phyloP scores from a whole-genome alignment of 139 green algal species.

The Chlamydomonas schloesseri region DNA sequence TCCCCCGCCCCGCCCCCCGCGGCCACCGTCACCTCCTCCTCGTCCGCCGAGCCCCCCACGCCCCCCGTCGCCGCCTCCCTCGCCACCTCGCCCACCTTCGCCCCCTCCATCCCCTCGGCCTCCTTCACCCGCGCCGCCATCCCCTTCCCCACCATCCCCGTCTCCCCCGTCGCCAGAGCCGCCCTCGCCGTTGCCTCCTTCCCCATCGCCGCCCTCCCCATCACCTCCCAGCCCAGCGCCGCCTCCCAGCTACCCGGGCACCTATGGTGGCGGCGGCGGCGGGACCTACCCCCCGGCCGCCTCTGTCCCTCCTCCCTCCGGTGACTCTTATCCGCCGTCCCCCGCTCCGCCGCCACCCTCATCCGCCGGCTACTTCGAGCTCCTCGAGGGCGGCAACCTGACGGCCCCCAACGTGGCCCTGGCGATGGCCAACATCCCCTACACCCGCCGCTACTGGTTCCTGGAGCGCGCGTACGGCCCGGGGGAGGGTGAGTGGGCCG shows the following conservation, averaged over 20 bases:
- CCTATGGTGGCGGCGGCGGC: no score
- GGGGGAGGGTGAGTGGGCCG: not conserved
- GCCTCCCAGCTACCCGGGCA: no score
- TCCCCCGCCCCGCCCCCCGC: no score
- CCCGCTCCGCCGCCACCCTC: no score
- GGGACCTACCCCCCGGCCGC: no score
- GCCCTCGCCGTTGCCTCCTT: not conserved
- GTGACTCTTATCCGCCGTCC: no score
- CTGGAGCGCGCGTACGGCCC: not conserved
- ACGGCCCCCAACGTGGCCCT: not conserved
- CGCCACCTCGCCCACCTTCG: no score
- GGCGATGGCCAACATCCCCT: not conserved
- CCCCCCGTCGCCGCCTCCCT: no score
- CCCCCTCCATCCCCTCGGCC: not conserved
- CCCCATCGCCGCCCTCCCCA: not conserved
- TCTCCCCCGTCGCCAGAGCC: not conserved
- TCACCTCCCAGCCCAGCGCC: not conserved
- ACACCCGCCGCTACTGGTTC: not conserved
- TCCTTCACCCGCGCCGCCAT: not conserved
- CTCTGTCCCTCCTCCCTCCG: not conserved
- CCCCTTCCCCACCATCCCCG: not conserved
- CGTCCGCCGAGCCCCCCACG: no score
- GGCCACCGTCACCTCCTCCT: no score
- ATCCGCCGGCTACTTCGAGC: not conserved
- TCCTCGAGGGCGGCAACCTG: not conserved